phyloP scores from a whole-genome alignment of 106 monocot genomes.

The Iris macrosiphon region DNA sequence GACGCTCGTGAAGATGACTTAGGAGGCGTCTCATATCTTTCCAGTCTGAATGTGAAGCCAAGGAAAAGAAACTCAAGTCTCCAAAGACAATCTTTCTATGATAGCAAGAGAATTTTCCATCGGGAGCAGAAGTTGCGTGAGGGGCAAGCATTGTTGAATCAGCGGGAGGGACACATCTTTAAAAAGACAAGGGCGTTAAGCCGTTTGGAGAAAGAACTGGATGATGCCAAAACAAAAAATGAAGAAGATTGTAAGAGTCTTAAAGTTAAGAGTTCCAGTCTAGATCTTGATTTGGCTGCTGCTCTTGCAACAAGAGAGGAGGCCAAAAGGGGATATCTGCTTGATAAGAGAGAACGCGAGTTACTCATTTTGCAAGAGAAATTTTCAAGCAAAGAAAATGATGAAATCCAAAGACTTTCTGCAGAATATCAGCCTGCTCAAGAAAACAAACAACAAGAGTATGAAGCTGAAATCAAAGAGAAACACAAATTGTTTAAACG shows the following conservation, averaged over 20 bases:
- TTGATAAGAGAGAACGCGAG: slow-evolving; percentile 56
- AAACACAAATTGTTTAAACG: slow-evolving; percentile 29
- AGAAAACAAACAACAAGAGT: slow-evolving; percentile 33
- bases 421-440: slow-evolving; percentile 33
- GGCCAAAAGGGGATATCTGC: slow-evolving; percentile 51
- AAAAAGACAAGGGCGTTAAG: slow-evolving; percentile 33
- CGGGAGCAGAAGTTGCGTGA: slow-evolving; percentile 46
- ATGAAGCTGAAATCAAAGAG: slow-evolving; percentile 54
- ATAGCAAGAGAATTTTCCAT: slow-evolving; percentile 53
- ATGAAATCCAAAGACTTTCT: slow-evolving; percentile 46
- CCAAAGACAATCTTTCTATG: slow-evolving; percentile 47
- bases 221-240: slow-evolving; percentile 22
- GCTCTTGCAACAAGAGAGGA: slow-evolving; percentile 50
- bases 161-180: slow-evolving; percentile 51
- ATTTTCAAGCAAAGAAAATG: slow-evolving; percentile 54
- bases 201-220: slow-evolving; percentile 39
- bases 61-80: slow-evolving; percentile 54
- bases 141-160: slow-evolving; percentile 39
- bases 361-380: slow-evolving; percentile 65
- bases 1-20: slow-evolving; percentile 84
- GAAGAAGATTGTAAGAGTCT: slow-evolving; percentile 34
- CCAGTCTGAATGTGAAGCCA: slow-evolving; percentile 43
- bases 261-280: slow-evolving; percentile 34
- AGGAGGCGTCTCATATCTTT: slow-evolving; percentile 41
- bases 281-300: slow-evolving; percentile 32